Evolutionary conservation across 1,284 basidiomycete genomes (phyloP), one percentile per base, ranked within the genome.

Genomic region (Omphalotus olearius): DNA sequence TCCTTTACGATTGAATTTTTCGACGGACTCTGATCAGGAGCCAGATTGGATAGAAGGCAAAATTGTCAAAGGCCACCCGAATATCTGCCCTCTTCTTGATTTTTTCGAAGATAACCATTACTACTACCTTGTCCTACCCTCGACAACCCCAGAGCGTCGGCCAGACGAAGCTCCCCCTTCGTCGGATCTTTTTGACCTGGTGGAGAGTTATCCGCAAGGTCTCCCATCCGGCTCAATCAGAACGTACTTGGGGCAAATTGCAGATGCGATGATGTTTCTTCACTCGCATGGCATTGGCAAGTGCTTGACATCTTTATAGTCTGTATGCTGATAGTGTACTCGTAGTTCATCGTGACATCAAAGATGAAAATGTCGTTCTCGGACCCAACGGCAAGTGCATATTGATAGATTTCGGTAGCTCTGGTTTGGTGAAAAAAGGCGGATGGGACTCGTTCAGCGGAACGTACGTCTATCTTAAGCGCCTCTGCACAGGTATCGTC

Each of bases 21-120:
- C 35, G 4, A 26, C 4, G 50, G 59, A 60, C 54, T 9, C 30
- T 33, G 54, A 60, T 4, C 47, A 47, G 37, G 68, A 72, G 47
- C 66, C 75, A 30, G 64, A 59, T 25, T 89, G 88, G 88, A 66
- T 78, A 52, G 84, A 85, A 62, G 88, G 84, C 35, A 80, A 78
- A 54, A 66, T 80, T 17, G 79, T 88, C 52, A 83, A 87, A 62
- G 91, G 91, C 1, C 93, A 96, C 65, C 93, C 93, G 0, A 93
- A 92, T 62, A 91, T 99, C 52, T 96, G 94, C 68, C 89, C 90
- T 45, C 78, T 99, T 53, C 76, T 96, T 52, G 97, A 99, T 68
- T 99, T 98, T 66, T 99, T 98, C 67, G 96, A 99, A 68, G 97
- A 99, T 66, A 84, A 82, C 55, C 92, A 98, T 69, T 98, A 93